Conservation (phyloP, 2,329 filamentous ascomycete species). For the Colletotrichum orchidophilum region DNA sequence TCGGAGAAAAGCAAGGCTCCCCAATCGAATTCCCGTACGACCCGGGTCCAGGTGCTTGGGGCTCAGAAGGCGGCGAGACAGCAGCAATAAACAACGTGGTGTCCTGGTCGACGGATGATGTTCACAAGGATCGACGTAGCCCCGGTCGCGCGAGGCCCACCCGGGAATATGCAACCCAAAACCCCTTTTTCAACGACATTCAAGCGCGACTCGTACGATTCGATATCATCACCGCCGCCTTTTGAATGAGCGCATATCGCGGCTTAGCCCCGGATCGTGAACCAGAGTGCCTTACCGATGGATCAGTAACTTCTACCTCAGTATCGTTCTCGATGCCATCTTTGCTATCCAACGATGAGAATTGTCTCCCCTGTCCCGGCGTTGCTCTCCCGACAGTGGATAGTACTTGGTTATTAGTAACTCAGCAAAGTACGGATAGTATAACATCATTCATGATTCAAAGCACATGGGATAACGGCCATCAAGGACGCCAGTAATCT, state of each 20-base stretch:
- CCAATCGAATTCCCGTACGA: neutral
- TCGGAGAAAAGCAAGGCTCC: neutral
- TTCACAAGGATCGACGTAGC: constrained; percentile 28
- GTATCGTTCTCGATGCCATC: neutral
- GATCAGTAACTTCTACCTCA: neutral
- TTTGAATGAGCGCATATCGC: neutral
- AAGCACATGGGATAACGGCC: neutral
- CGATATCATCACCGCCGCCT: neutral
- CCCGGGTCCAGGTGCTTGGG: constrained; percentile 17
- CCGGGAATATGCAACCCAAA: constrained; percentile 11
- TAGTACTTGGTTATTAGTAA: neutral
- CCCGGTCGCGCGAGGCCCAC: constrained; percentile 11
- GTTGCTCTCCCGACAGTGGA: neutral
- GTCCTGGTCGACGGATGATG: constrained; percentile 27
- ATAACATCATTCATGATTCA: neutral
- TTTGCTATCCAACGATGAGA: neutral
- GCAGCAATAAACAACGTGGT: constrained; percentile 29
- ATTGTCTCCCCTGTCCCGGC: neutral
- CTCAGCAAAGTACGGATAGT: neutral
- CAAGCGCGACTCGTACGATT: neutral
- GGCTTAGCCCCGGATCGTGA: neutral
- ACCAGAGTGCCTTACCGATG: neutral
- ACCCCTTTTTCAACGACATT: constrained; percentile 27
- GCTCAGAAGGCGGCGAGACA: constrained; percentile 4
- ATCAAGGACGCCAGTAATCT: neutral